Evolutionary conservation across 352 stramenopile species (phyloP).

Genomic region (Pythium diclinum): DNA sequence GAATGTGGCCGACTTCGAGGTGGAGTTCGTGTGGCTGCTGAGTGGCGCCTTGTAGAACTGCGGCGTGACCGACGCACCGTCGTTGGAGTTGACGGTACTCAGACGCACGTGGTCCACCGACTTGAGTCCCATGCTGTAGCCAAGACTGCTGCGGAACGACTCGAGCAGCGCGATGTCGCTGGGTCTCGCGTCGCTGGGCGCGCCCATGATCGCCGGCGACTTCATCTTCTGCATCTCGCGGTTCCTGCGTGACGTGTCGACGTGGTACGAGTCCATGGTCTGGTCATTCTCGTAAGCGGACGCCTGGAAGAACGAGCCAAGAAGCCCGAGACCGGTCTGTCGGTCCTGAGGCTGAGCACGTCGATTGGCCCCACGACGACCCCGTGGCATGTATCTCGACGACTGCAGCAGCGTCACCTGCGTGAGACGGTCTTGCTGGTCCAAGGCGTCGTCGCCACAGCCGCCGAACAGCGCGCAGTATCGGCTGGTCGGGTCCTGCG

Average conservation of each 20-base stretch:
- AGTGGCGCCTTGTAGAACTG: neutral
- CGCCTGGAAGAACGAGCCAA: constrained; percentile 10
- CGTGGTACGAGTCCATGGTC: neutral
- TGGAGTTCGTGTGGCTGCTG: neutral
- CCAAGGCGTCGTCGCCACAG: constrained; percentile 8
- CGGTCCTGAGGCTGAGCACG: constrained; percentile 13
- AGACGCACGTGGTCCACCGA: constrained; percentile 7
- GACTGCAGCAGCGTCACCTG: constrained; percentile 75
- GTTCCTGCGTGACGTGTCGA: neutral
- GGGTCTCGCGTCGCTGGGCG: constrained; percentile 3
- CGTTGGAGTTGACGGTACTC: neutral
- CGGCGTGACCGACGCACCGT: neutral
- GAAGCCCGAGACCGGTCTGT: neutral
- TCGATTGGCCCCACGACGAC: constrained; percentile 48
- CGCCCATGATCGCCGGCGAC: constrained; percentile 10
- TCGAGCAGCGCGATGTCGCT: constrained; percentile 28
- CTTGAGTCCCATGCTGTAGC: constrained; percentile 4
- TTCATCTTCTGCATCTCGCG: constrained; percentile 1
- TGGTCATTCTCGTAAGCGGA: neutral
- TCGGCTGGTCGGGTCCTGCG: constrained; percentile 32
- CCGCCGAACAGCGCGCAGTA: constrained; percentile 29
- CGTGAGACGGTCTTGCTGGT: constrained; percentile 27
- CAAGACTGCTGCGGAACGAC: constrained; percentile 4
- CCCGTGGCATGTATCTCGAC: constrained; percentile 48
- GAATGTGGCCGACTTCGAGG: neutral